Conservation (phyloP, 2,329 filamentous ascomycete species). For the Colletotrichum melonis region DNA sequence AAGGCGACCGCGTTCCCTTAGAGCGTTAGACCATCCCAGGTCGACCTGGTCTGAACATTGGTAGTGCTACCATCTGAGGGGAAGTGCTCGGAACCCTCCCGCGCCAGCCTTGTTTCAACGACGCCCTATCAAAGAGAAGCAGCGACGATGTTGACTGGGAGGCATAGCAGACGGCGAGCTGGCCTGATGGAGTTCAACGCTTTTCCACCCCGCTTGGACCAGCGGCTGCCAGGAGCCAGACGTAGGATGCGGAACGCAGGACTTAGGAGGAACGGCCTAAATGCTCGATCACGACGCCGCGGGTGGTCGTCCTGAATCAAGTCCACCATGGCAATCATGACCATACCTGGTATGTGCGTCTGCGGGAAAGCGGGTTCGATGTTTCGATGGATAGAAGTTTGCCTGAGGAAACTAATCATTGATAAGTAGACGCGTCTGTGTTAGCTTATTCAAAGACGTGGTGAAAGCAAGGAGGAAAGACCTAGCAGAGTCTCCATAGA, state of each 20-base stretch:
- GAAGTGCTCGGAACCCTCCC: constrained; percentile 4
- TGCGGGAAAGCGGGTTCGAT: constrained; percentile 11
- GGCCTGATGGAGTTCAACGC: not conserved
- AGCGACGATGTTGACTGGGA: not conserved
- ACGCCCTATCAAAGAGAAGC: constrained; percentile 18
- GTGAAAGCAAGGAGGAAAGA: constrained; percentile 4
- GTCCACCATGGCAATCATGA: constrained; percentile 5
- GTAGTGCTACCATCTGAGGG: not conserved
- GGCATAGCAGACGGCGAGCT: not conserved
- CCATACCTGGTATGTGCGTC: constrained; percentile 1
- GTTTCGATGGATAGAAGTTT: not conserved
- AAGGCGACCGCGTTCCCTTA: not conserved
- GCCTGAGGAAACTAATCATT: not conserved
- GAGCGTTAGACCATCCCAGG: not conserved
- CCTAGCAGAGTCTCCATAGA: constrained; percentile 3
- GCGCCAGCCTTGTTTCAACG: constrained; percentile 29
- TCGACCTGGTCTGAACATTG: constrained; percentile 3
- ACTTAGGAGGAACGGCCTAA: too few species aligned
- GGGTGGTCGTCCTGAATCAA: not conserved
- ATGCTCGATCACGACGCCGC: constrained; percentile 1
- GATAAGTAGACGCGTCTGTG: not conserved
- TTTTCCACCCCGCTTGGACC: not conserved
- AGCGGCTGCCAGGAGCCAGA: not conserved
- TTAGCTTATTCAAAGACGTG: not conserved
- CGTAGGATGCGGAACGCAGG: not conserved